Evolutionary conservation across 208 protist species (phyloP).

Genomic region (Wallacemonas rigidus): DNA sequence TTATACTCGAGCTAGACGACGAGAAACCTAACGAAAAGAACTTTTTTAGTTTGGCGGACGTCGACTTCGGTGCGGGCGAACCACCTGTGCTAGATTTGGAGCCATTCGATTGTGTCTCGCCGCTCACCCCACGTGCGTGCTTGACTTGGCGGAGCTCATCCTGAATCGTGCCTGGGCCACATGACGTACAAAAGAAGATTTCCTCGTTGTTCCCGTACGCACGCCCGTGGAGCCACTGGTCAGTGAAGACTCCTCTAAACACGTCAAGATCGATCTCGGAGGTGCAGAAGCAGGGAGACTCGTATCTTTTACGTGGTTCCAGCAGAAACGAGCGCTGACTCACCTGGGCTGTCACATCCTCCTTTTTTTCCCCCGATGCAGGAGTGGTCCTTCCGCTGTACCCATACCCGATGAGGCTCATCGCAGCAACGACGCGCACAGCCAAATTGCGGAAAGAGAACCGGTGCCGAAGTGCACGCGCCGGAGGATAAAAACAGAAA

Average conservation of each 20-base stretch:
- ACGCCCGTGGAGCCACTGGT: conserved; percentile 45
- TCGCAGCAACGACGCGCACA: neutral
- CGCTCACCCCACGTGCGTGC: neutral
- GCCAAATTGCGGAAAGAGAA: conserved; percentile 3
- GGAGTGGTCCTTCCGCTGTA: conserved; percentile 12
- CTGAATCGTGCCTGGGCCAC: conserved; percentile 38
- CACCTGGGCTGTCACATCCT: neutral
- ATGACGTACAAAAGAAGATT: conserved; percentile 49
- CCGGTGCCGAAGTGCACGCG: neutral
- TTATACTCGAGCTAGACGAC: neutral
- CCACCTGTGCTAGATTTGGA: conserved; percentile 23
- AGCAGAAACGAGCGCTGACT: conserved; percentile 30
- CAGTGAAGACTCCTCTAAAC: conserved; percentile 46
- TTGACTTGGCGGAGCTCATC: conserved; percentile 19
- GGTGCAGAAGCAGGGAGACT: conserved; percentile 39
- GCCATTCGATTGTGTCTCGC: conserved; percentile 23
- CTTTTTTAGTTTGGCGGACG: conserved; percentile 19
- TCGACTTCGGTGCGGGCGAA: conserved; percentile 1
- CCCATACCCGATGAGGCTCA: conserved; percentile 17
- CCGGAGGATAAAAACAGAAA: no score
- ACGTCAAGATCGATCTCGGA: conserved; percentile 42
- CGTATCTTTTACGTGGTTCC: conserved; percentile 36
- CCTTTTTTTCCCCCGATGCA: conserved; percentile 8
- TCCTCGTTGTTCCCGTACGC: conserved; percentile 24
- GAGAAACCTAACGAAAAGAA: conserved; percentile 24